A percentile compares a stretch with the other conserved stretches of the same genome.
Conservation (phyloP, 352 stramenopile species). For the Globisporangium cederbergense region DNA sequence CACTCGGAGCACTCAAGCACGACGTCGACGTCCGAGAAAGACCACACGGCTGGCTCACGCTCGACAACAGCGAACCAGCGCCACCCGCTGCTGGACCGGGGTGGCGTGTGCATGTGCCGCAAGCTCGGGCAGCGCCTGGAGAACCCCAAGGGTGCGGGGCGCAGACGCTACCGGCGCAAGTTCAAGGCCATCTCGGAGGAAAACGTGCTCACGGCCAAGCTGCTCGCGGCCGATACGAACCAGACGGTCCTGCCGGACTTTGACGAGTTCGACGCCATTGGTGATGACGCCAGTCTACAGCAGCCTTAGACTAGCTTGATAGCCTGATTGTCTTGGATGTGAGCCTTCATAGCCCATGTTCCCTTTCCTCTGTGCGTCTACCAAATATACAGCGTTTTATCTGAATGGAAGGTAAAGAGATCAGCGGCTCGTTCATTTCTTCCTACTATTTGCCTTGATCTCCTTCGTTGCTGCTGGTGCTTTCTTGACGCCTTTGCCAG, state of each 20-base stretch:
- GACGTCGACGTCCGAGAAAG: neutral
- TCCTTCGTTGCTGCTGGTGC: neutral
- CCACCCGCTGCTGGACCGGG: conserved; percentile 10
- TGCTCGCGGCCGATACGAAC: conserved; percentile 14
- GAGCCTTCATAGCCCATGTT: neutral
- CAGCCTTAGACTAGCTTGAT: neutral
- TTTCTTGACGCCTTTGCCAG: neutral
- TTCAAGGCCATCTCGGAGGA: conserved; percentile 22
- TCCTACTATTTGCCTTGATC: conserved; percentile 1
- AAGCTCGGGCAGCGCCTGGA: conserved; percentile 36
- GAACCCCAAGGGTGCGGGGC: conserved; percentile 12
- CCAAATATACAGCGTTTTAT: neutral
- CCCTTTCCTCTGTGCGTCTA: neutral
- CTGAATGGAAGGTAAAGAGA: neutral
- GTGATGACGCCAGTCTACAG: neutral
- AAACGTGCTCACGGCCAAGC: conserved; percentile 21
- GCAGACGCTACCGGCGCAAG: conserved; percentile 22
- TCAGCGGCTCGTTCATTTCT: neutral
- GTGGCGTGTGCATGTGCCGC: conserved; percentile 29
- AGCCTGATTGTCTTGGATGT: too few relatives aligned
- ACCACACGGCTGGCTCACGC: neutral
- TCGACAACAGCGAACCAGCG: neutral
- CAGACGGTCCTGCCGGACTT: conserved; percentile 11
- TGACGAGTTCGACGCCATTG: conserved; percentile 8
- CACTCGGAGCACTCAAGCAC: conserved; percentile 10